phyloP scores from a whole-genome alignment of 768 basidiomycete genomes.

The Podaxis sp. region DNA sequence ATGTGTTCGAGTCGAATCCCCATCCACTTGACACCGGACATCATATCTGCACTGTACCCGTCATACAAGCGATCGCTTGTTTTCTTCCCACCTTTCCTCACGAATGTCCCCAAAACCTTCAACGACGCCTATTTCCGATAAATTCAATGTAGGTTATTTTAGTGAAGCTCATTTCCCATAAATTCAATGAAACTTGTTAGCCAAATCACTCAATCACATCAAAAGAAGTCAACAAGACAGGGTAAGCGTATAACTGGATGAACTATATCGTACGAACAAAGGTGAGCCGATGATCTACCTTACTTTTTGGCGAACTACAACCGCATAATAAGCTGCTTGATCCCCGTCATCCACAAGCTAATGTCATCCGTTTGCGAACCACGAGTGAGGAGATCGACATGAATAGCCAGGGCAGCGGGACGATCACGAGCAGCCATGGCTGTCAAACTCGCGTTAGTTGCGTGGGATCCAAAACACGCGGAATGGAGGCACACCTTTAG shows the following conservation, averaged over 20 bases:
- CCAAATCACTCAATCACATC: neutral
- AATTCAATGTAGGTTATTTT: neutral
- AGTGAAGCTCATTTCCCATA: neutral
- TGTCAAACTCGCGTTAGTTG: constrained; percentile 26
- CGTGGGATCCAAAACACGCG: neutral
- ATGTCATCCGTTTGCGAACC: constrained; percentile 84
- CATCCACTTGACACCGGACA: no score
- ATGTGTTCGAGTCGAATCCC: no score
- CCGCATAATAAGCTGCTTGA: constrained; percentile 84
- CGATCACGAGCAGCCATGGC: constrained; percentile 83
- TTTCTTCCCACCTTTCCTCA: no score
- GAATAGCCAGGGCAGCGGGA: constrained; percentile 74
- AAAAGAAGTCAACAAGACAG: neutral
- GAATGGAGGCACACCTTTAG: constrained; percentile 54
- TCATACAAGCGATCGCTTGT: no score
- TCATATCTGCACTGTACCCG: no score
- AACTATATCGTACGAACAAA: constrained; percentile 4
- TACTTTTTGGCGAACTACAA: constrained; percentile 34
- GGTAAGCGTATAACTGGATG: neutral
- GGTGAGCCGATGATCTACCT: neutral
- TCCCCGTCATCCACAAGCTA: constrained; percentile 81
- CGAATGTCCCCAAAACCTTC: no score
- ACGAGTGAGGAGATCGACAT: constrained; percentile 80
- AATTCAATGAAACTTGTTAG: neutral
- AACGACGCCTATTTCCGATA: neutral